Base-by-base conservation (phyloP, 805 yeast species). In the Myxozyma vanderwaltii region DNA sequence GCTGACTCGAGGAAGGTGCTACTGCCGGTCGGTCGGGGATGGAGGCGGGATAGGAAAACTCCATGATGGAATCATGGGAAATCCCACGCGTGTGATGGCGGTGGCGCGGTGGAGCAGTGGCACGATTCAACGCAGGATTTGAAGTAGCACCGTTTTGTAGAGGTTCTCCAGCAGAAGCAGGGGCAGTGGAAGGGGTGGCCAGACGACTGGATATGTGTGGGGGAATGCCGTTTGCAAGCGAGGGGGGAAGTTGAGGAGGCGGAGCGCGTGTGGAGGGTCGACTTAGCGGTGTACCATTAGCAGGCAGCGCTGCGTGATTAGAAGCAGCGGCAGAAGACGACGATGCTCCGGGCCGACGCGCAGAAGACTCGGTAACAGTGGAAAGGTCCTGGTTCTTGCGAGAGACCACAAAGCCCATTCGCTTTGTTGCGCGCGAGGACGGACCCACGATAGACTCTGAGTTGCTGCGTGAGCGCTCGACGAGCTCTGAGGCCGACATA, bases 391-490 rank as follows among this genome's bases (percentile, higher is more conserved):
- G 48, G 23, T 43, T 38, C 26, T 51, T 56, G 23, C 64, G 61
- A n/a, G 57, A 35, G 36, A 58, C 65, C 27, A 66, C 66, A 31
- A 66, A 53, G n/a, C 69, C 69, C 69, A 66, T 66, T 8, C 69
- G 64, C 59, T 66, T 66, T 10, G 61, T 57, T 15, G 67, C 58
- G 31, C 52, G 63, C 23, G 55, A 26, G 24, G 56, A 60, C 45
- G 49, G 52, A 24, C 26, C 52, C 44, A 52, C 49, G 39, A 55
- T 19, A 17, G 64, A 60, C 57, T 66, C 69, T 45, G 68, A 63
- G 52, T 66, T 64, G 54, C 69, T 65, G 44, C 69, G 67, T 10
- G 60, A 59, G n/a, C 69, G 61, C 51, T 66, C 69, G 43, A 54
- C 29, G 19, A 58, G 67, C 54, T 56, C 67, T 15, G 54, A 48